These are phyloP conservation scores for Aspergillus hortae DNA, from an alignment of 2,329 filamentous ascomycete species.

Conservation along the genomic window DNA sequence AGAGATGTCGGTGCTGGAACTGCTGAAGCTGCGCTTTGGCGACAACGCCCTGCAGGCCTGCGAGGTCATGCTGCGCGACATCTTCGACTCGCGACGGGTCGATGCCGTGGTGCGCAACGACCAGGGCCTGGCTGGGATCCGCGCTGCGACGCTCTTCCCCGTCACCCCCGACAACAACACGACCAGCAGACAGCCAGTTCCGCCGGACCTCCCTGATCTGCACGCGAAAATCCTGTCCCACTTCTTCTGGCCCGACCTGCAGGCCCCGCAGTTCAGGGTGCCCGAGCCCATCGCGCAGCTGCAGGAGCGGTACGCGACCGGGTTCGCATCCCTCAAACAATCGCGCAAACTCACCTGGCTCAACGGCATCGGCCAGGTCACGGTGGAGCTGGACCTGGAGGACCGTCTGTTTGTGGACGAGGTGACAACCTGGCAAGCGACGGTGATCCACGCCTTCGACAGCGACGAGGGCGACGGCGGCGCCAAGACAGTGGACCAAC, in stretches of 20 bases:
- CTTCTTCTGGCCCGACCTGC: conserved; percentile 86
- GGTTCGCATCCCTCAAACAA: conserved; percentile 76
- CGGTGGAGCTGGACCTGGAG: conserved; percentile 74
- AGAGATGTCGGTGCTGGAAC: conserved; percentile 76
- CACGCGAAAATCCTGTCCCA: conserved; percentile 85
- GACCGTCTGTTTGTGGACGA: conserved; percentile 70
- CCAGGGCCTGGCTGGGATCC: conserved; percentile 34
- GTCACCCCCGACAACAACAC: conserved; percentile 20
- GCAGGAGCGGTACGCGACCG: conserved; percentile 67
- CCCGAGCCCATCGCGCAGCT: conserved; percentile 48
- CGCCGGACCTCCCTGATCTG: conserved; percentile 46
- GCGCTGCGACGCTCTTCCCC: conserved; percentile 19
- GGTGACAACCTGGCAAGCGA: conserved; percentile 81
- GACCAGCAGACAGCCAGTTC: conserved; percentile 18
- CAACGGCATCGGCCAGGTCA: conserved; percentile 74
- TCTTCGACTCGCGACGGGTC: conserved; percentile 74
- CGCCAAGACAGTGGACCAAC: conserved; percentile 33
- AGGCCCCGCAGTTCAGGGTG: conserved; percentile 49
- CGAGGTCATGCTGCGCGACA: conserved; percentile 95
- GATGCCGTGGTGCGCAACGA: conserved; percentile 63
- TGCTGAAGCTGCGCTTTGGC: conserved; percentile 85
- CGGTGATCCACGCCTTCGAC: conserved; percentile 81
- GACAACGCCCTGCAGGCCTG: conserved; percentile 83
- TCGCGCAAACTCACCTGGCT: conserved; percentile 87
- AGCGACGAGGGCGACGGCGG: conserved; percentile 30